phyloP scores from a whole-genome alignment of 257 asterid genomes.

The Thymus quinquecostatus region DNA sequence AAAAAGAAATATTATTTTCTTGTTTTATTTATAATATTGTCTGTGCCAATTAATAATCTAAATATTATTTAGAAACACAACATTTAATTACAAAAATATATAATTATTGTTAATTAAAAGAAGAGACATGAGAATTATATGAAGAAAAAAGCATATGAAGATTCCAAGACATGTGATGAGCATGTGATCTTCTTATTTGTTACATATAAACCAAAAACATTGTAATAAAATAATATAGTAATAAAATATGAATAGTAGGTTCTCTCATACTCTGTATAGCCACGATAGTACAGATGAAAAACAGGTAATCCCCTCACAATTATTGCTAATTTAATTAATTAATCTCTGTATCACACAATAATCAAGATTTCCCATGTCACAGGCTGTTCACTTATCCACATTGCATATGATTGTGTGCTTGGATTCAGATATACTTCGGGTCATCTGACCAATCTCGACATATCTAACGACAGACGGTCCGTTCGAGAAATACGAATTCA shows the following conservation, averaged over 20 bases:
- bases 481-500: neutral
- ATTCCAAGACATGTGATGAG: neutral
- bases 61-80: too few relatives aligned
- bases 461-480: too few relatives aligned
- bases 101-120: neutral
- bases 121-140: neutral
- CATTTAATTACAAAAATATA: too few relatives aligned
- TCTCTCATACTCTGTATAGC: neutral
- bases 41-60: too few relatives aligned
- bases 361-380: neutral
- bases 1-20: too few relatives aligned
- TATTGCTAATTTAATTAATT: neutral
- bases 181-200: neutral
- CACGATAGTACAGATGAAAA: neutral
- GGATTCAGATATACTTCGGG: too few relatives aligned
- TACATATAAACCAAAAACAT: neutral
- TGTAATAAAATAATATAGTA: neutral
- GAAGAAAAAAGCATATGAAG: neutral
- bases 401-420: too few relatives aligned
- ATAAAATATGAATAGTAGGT: neutral
- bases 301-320: slow-evolving; percentile 23
- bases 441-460: too few relatives aligned
- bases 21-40: too few relatives aligned
- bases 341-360: neutral
- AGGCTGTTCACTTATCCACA: too few relatives aligned